Evolutionary conservation across 2,329 filamentous ascomycete genomes (phyloP), one percentile per base, ranked within the genome.

Genomic region (Aspergillus neoniger): DNA sequence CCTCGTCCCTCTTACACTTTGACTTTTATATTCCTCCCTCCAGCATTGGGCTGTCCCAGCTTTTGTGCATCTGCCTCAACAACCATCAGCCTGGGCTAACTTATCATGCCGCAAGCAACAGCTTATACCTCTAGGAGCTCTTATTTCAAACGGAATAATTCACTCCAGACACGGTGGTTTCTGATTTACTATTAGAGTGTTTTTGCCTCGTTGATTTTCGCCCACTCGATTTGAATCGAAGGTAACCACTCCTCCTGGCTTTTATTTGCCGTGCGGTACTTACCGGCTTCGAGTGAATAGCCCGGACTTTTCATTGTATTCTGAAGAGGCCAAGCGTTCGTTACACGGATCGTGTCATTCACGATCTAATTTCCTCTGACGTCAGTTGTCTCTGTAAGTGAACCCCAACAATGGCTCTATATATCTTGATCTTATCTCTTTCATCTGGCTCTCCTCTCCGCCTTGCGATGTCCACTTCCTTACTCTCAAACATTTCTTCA

Each of bases 81-180:
- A 23, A 30, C 15, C 8, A 30, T 19, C 48, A 58, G 17, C 15
- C 14, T 50, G 30, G n/a, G 59, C 63, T 65, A 56, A 65, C 55
- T 60, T 14, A 48, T 43, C 12, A 43, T 50, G 43, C 43, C 14
- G 19, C 52, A 21, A 56, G 47, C 44, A 41, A 55, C 12, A 63
- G 62, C 56, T 39, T 50, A 60, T 62, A 64, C 32, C 52, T 47
- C 44, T n/a, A 50, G 30, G 54, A 53, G 25, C 49, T 41, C 55
- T 9, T 57, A n/a, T 38, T 28, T 44, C 49, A 30, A 9, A 41
- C 44, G 52, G 55, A 36, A 38, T 21, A 44, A 47, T 38, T 28
- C 51, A 49, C 32, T 15, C 48, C 41, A 25, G 25, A 41, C 53
- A 54, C 51, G 25, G 32, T 36, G 10, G 32, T 41, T 57, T 23